These are phyloP conservation scores for Lepiota subincarnata DNA, from an alignment of 768 basidiomycete genomes.

Conservation along the genomic window DNA sequence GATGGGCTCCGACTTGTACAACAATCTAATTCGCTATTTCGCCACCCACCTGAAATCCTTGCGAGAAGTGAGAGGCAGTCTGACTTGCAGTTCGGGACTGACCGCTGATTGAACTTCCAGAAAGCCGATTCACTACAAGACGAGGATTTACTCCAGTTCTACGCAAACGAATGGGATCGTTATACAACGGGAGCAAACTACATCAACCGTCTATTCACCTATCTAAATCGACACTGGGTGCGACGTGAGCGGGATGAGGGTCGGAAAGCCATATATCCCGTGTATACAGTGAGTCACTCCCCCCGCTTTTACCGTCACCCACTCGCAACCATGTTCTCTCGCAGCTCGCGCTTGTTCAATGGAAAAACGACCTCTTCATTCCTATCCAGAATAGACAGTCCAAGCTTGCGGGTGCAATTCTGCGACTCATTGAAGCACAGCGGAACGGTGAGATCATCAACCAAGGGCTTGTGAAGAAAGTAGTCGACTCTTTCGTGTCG, in stretches of 20 bases:
- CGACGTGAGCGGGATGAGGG: constrained; percentile 98
- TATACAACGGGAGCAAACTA: constrained; percentile 98
- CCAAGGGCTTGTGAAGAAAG: constrained; percentile 88
- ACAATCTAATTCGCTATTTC: constrained; percentile 91
- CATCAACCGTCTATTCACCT: constrained; percentile 95
- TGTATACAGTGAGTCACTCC: constrained; percentile 76
- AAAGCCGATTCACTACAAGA: constrained; percentile 77
- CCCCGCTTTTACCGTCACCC: neutral
- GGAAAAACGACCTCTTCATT: constrained; percentile 89
- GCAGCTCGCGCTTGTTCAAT: constrained; percentile 92
- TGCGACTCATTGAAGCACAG: constrained; percentile 88
- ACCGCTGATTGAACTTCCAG: constrained; percentile 36
- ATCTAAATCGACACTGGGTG: constrained; percentile 99
- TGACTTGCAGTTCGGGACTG: constrained; percentile 4
- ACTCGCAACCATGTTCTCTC: constrained; percentile 8
- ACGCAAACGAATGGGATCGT: constrained; percentile 90
- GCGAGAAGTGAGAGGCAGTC: constrained; percentile 34
- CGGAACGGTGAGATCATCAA: constrained; percentile 94
- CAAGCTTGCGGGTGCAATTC: constrained; percentile 83
- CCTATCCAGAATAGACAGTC: constrained; percentile 78
- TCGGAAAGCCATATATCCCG: constrained; percentile 87
- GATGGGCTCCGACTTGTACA: constrained; percentile 97
- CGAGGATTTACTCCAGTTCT: constrained; percentile 85
- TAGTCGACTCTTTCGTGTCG: constrained; percentile 92
- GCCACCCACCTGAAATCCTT: constrained; percentile 72